Base-by-base conservation (phyloP, 495 filamentous ascomycete genomes). In the Acidomyces sp. region DNA sequence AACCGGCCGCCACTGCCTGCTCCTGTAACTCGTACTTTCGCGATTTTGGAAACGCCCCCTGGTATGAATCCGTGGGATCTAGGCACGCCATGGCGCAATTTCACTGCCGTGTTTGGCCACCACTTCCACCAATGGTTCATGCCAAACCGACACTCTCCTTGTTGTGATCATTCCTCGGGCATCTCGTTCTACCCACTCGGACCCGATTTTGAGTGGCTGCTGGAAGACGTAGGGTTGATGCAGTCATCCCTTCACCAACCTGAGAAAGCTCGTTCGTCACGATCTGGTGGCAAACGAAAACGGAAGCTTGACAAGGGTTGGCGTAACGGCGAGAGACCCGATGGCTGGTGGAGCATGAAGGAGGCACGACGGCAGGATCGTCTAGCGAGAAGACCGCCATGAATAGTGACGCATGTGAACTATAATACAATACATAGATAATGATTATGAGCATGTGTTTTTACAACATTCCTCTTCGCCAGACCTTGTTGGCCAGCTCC, bases 381-480 rank as follows among this genome's bases (percentile, higher is more conserved):
- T n/a, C n/a, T n/a, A n/a, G n/a, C n/a, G n/a, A n/a, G n/a, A n/a
- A n/a, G n/a, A n/a, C n/a, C n/a, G 26, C 26, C 7, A 13, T 28
- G 26, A 13, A 28, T 7, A 13, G 7, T 28, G 7, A 13, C 26
- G 26, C 26, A 28, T 28, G 26, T 28, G 13, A 7, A 28, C 26
- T 28, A 13, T 13, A 7, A 13, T 13, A 7, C n/a, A n/a, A n/a
- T n/a, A n/a, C n/a, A n/a, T n/a, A n/a, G n/a, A n/a, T n/a, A n/a
- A n/a, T n/a, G n/a, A n/a, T n/a, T n/a, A 13, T 29, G 26, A 29
- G 26, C 26, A 29, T 9, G 26, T 29, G 13, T 29, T 29, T 7
- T 47, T 37, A 64, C 15, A 62, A 30, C 61, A 64, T 64, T 11
- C 52, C 55, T 38, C 53, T 55, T 39, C 61, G 55, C 61, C 61